These are phyloP conservation scores for Ceratopteris richardii DNA, from an alignment of 75 land plant genomes.

Conservation along the genomic window DNA sequence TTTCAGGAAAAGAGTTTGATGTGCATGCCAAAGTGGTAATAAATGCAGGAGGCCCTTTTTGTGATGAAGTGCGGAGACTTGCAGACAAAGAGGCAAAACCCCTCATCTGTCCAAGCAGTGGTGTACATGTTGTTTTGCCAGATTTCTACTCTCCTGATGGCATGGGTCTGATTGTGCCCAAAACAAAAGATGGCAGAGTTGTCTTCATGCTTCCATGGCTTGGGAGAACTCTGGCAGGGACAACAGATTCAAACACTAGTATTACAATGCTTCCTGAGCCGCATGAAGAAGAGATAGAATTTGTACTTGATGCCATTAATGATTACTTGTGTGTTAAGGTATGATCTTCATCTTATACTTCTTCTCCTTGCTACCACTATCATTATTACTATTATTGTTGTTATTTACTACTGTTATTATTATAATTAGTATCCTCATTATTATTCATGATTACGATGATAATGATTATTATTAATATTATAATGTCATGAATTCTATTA, in stretches of 20 bases:
- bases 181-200: slow-evolving; percentile 98
- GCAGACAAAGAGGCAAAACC: slow-evolving; percentile 47
- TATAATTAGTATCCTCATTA: no score
- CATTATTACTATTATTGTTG: no score
- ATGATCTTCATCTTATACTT: background rate
- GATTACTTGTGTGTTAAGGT: slow-evolving; percentile 96
- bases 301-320: slow-evolving; percentile 90
- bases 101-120: slow-evolving; percentile 92
- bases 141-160: slow-evolving; percentile 97
- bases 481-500: no score
- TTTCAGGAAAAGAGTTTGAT: slow-evolving; percentile 85
- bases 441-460: no score
- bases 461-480: no score
- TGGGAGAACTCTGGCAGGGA: slow-evolving; percentile 92
- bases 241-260: slow-evolving; percentile 77
- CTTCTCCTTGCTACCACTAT: background rate
- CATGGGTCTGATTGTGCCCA: slow-evolving; percentile 97
- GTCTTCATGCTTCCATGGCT: slow-evolving; percentile 98
- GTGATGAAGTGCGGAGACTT: slow-evolving; percentile 79
- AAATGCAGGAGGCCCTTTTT: slow-evolving; percentile 98
- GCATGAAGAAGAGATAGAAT: slow-evolving; percentile 93
- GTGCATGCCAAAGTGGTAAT: slow-evolving; percentile 85
- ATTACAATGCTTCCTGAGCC: slow-evolving; percentile 92
- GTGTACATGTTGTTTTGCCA: slow-evolving; percentile 92
- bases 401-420: no score